Evolutionary conservation across 1,284 basidiomycete species (phyloP).

Genomic region (Microbotryomycetes sp.): DNA sequence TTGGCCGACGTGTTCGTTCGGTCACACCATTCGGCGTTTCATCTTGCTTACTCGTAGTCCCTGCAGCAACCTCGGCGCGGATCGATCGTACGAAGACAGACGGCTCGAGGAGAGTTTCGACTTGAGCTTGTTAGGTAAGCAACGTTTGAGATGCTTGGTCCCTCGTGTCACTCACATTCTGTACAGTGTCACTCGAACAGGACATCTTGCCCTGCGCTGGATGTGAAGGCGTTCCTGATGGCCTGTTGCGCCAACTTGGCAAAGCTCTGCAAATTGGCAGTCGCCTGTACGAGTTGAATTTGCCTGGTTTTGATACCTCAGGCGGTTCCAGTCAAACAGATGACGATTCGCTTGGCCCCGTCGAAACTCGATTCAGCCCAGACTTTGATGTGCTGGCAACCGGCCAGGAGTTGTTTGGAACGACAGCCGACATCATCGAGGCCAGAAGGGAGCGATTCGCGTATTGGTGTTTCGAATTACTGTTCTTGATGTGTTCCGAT

Average conservation of each 20-base stretch:
- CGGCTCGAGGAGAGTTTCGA: constrained; percentile 83
- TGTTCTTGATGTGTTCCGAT: constrained; percentile 70
- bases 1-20: constrained; percentile 69
- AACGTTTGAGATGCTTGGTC: too few relatives aligned
- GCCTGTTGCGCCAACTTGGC: constrained; percentile 60
- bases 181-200: constrained; percentile 57
- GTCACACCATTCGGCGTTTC: background rate
- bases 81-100: constrained; percentile 56
- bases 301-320: constrained; percentile 23
- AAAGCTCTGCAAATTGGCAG: constrained; percentile 70
- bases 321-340: constrained; percentile 34
- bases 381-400: constrained; percentile 27
- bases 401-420: constrained; percentile 48
- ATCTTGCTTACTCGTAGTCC: background rate
- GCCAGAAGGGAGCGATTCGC: constrained; percentile 73
- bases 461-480: constrained; percentile 87
- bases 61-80: constrained; percentile 43
- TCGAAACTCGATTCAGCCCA: constrained; percentile 27
- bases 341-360: constrained; percentile 31
- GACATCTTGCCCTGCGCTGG: constrained; percentile 72
- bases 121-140: constrained; percentile 57
- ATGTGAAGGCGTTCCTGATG: constrained; percentile 60
- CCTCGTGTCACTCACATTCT: too few relatives aligned
- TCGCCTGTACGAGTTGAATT: constrained; percentile 52
- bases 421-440: constrained; percentile 52